Evolutionary conservation across 129 eudicot species (phyloP).

Genomic region (Chrysanthemum seticuspe): DNA sequence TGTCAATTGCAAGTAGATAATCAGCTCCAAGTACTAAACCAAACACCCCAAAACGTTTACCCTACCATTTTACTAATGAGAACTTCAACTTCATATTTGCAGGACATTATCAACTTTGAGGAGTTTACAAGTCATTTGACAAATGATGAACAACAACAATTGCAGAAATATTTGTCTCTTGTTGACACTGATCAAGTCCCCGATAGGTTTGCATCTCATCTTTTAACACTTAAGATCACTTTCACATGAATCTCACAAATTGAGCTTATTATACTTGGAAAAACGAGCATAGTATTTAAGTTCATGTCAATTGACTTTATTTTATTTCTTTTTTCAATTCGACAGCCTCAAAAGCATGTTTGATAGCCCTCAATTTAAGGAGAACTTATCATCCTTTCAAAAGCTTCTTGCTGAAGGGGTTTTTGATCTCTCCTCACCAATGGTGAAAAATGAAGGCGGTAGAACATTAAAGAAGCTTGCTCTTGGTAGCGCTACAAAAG

Average conservation of each 20-base stretch:
- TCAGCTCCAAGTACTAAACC: background rate
- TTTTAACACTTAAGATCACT: slow-evolving; percentile 1
- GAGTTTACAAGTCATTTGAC: slow-evolving; percentile 53
- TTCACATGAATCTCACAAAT: background rate
- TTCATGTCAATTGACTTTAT: too few relatives aligned
- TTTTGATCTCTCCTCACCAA: slow-evolving; percentile 55
- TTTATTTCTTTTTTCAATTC: slow-evolving; percentile 19
- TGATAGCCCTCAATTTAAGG: slow-evolving; percentile 68
- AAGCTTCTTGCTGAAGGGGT: slow-evolving; percentile 85
- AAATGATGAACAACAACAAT: slow-evolving; percentile 60
- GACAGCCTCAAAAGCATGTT: slow-evolving; percentile 79
- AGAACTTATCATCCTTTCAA: slow-evolving; percentile 74
- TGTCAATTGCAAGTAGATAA: background rate
- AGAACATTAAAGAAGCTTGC: slow-evolving; percentile 69
- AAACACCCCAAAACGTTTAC: background rate
- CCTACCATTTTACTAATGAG: slow-evolving; percentile 14
- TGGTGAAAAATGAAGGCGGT: slow-evolving; percentile 55
- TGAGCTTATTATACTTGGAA: slow-evolving; percentile 3
- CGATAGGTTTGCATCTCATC: slow-evolving; percentile 49
- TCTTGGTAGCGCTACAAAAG: slow-evolving; percentile 54
- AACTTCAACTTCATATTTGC: slow-evolving; percentile 30
- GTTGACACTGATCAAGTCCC: slow-evolving; percentile 47
- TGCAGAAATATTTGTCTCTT: slow-evolving; percentile 55
- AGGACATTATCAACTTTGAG: slow-evolving; percentile 71
- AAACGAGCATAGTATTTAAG: background rate